phyloP scores from a whole-genome alignment of 192 early-diverging fungal genomes.

The Umbelopsis vinacea region DNA sequence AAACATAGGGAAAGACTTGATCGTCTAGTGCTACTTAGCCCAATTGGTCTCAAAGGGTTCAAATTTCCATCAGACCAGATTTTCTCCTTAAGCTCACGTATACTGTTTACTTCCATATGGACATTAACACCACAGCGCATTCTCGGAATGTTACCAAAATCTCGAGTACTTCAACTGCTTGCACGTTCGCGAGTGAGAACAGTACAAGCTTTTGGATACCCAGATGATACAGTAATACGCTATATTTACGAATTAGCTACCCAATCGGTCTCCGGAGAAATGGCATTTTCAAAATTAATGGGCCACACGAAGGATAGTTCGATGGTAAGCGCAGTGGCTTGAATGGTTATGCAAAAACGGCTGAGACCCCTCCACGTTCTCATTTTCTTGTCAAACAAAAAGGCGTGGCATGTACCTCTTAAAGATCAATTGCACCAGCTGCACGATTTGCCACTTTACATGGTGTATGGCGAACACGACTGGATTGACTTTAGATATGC shows the following conservation, averaged over 20 bases:
- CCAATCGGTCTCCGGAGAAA: conserved; percentile 29
- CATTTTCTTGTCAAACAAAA: not conserved
- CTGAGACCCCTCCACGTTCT: not conserved
- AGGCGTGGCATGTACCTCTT: conserved; percentile 30
- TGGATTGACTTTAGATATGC: conserved; percentile 33
- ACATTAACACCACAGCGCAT: conserved; percentile 32
- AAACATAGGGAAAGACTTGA: conserved; percentile 27
- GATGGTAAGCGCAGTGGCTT: not conserved
- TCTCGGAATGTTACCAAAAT: conserved; percentile 27
- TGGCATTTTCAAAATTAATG: conserved; percentile 24
- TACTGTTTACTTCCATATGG: conserved; percentile 25
- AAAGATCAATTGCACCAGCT: conserved; percentile 21
- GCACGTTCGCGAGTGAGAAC: not conserved
- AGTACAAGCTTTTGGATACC: conserved; percentile 24
- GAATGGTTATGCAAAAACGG: not conserved
- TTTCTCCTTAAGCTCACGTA: conserved; percentile 11
- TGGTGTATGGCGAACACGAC: conserved; percentile 32
- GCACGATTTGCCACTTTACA: conserved; percentile 17
- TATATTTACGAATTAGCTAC: conserved; percentile 30
- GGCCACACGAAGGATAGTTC: conserved; percentile 24
- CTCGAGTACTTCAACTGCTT: conserved; percentile 23
- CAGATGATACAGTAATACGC: conserved; percentile 24
- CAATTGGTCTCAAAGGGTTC: conserved; percentile 34
- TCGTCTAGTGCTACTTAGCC: conserved; percentile 25
- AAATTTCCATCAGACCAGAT: conserved; percentile 5